These are phyloP conservation scores for Lyophyllum semitale DNA, from an alignment of 768 basidiomycete species.

Conservation along the genomic window DNA sequence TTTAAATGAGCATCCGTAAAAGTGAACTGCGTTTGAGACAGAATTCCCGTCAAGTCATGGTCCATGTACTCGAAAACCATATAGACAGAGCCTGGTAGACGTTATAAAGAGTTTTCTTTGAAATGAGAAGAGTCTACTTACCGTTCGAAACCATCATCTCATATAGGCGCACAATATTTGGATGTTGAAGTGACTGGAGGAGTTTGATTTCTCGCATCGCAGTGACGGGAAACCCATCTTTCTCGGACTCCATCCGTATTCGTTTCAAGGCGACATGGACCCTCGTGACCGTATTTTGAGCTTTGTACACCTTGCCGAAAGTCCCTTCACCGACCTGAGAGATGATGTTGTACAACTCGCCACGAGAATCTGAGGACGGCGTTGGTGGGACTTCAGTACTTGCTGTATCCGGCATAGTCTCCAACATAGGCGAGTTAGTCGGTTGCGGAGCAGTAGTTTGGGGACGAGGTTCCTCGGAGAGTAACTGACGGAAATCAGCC, in stretches of 20 bases:
- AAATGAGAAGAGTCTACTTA: constrained; percentile 32
- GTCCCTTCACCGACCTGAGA: constrained; percentile 98
- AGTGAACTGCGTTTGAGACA: constrained; percentile 85
- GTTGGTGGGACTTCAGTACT: constrained; percentile 14
- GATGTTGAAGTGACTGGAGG: constrained; percentile 86
- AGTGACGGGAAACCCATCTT: constrained; percentile 97
- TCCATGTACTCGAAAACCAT: constrained; percentile 99
- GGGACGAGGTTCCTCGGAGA: not conserved
- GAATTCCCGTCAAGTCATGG: constrained; percentile 93
- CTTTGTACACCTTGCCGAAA: constrained; percentile 98
- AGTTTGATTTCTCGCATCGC: constrained; percentile 99
- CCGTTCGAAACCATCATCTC: constrained; percentile 99
- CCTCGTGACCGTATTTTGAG: constrained; percentile 78
- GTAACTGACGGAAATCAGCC: not conserved
- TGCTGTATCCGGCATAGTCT: constrained; percentile 2
- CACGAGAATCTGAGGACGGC: constrained; percentile 24
- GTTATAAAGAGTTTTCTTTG: constrained; percentile 6
- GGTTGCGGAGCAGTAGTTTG: not conserved
- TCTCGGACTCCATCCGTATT: constrained; percentile 96
- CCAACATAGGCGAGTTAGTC: constrained; percentile 1
- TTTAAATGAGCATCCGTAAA: constrained; percentile 91
- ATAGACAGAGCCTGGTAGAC: constrained; percentile 78
- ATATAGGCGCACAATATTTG: constrained; percentile 84
- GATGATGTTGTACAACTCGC: constrained; percentile 81
- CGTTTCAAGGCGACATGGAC: constrained; percentile 88